A percentile compares a stretch with the other conserved stretches of the same genome.
Evolutionary conservation across 345 rosid species (phyloP).

Genomic region (Sapria himalayana): DNA sequence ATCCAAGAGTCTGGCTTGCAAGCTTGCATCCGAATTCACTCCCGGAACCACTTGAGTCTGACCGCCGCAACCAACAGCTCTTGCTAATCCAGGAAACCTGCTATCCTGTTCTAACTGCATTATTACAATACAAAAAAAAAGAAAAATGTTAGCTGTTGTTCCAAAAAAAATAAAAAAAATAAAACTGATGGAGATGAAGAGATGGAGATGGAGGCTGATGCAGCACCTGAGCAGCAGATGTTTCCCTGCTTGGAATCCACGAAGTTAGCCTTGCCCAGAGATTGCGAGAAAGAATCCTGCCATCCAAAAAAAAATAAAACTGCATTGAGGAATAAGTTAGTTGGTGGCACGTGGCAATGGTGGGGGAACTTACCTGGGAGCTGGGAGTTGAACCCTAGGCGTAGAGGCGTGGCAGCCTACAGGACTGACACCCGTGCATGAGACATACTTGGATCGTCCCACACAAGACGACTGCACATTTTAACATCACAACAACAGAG

Average conservation of each 20-base stretch:
- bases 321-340: too few species aligned
- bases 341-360: background rate
- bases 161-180: background rate
- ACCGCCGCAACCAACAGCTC: conserved; percentile 31
- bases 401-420: conserved; percentile 49
- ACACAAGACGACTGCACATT: conserved; percentile 47
- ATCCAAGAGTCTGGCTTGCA: conserved; percentile 69
- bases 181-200: too few species aligned
- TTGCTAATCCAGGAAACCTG: conserved; percentile 72
- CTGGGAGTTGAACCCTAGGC: conserved; percentile 30
- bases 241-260: conserved; percentile 69
- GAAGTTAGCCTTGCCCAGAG: conserved; percentile 70
- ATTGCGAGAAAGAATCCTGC: conserved; percentile 62
- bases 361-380: conserved; percentile 28
- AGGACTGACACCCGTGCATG: conserved; percentile 74
- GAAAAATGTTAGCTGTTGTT: background rate
- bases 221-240: conserved; percentile 38
- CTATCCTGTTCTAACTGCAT: conserved; percentile 42
- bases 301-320: conserved; percentile 14
- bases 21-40: conserved; percentile 40
- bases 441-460: conserved; percentile 69
- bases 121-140: background rate
- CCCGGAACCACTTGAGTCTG: conserved; percentile 21
- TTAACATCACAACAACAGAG: conserved; percentile 5
- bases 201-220: conserved; percentile 3